Evolutionary conservation across 345 rosid genomes (phyloP).

Genomic region (Populus alba): DNA sequence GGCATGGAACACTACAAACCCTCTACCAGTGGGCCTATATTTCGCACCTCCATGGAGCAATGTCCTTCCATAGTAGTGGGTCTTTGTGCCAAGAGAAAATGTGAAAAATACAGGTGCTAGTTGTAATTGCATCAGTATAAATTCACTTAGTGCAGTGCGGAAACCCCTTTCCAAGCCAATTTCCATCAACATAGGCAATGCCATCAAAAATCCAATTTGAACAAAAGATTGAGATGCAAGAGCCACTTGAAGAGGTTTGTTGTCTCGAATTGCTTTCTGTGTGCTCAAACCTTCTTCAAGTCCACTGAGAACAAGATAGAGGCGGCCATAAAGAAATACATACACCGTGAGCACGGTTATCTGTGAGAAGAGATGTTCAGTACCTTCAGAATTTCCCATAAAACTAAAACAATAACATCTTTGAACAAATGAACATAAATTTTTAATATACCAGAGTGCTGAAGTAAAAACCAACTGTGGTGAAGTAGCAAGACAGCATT

Average conservation of each 20-base stretch:
- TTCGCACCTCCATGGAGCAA: constrained; percentile 97
- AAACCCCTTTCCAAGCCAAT: constrained; percentile 96
- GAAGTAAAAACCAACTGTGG: constrained; percentile 97
- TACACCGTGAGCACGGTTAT: constrained; percentile 93
- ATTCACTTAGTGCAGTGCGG: constrained; percentile 91
- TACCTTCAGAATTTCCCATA: constrained; percentile 1
- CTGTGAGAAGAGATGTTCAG: constrained; percentile 44
- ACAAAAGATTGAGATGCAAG: constrained; percentile 98
- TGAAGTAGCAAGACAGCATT: constrained; percentile 96
- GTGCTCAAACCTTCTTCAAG: constrained; percentile 76
- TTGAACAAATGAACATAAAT: constrained; percentile 2
- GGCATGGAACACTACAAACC: constrained; percentile 98
- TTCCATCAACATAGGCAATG: constrained; percentile 99
- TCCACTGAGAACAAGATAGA: constrained; percentile 95
- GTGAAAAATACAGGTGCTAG: constrained; percentile 97
- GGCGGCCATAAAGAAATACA: constrained; percentile 97
- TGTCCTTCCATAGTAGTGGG: constrained; percentile 95
- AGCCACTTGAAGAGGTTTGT: constrained; percentile 93
- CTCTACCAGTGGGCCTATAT: constrained; percentile 94
- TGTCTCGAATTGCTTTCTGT: constrained; percentile 76
- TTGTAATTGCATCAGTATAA: constrained; percentile 92
- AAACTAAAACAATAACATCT: constrained; percentile 3
- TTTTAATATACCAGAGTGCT: constrained; percentile 70
- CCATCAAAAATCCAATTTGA: constrained; percentile 94
- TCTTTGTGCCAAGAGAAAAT: constrained; percentile 97